Conservation (phyloP, 129 eudicot species). For the Tagetes erecta region DNA sequence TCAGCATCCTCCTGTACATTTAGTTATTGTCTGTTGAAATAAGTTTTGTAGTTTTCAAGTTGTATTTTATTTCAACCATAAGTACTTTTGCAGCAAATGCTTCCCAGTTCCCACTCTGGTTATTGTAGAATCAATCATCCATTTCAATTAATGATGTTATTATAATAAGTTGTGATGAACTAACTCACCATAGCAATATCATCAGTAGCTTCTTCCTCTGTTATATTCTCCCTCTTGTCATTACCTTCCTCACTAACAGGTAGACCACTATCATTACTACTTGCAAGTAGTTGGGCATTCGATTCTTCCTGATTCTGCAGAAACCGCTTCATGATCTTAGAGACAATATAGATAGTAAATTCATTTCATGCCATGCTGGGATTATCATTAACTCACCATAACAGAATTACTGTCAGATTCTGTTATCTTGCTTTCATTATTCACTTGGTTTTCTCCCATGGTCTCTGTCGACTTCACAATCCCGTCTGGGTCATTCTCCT, state of each 20-base stretch:
- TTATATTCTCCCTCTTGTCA: neutral
- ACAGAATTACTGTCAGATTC: neutral
- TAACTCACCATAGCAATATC: neutral
- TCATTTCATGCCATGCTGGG: neutral
- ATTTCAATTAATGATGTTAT: neutral
- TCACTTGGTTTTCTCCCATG: neutral
- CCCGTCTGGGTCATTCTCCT: neutral
- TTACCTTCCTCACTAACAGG: neutral
- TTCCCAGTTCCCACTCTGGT: neutral
- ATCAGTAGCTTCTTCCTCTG: conserved; percentile 3
- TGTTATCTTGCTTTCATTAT: neutral
- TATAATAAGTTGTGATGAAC: conserved; percentile 14
- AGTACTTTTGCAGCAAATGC: neutral
- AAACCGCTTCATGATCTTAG: neutral
- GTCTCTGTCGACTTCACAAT: neutral
- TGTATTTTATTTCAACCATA: neutral
- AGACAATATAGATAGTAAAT: neutral
- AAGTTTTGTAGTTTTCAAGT: neutral
- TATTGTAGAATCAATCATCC: neutral
- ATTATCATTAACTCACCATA: conserved; percentile 1
- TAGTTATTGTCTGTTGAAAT: no score
- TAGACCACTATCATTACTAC: conserved; percentile 14
- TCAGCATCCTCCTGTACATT: neutral
- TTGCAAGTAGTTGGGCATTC: neutral
- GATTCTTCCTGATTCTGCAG: conserved; percentile 18